These are phyloP conservation scores for Eimeria sp. DNA, from an alignment of 169 alveolate species.

Conservation along the genomic window DNA sequence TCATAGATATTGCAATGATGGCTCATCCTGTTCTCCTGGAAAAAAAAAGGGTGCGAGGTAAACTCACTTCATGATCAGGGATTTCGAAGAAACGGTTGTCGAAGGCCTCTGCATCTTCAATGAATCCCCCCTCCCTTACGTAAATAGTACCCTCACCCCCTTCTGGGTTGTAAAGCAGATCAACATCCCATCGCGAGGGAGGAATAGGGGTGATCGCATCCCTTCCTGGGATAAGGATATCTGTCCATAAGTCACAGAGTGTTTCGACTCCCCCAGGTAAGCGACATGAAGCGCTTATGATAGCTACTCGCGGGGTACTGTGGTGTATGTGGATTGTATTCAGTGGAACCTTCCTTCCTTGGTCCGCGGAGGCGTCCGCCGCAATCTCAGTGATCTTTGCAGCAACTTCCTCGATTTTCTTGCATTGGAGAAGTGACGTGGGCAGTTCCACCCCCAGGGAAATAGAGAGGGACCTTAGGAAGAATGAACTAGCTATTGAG, in stretches of 20 bases:
- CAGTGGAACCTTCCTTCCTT: neutral
- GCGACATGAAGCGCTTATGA: conserved; percentile 85
- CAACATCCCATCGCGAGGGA: conserved; percentile 85
- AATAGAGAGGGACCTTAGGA: conserved; percentile 56
- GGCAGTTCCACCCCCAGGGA: conserved; percentile 51
- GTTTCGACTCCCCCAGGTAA: conserved; percentile 84
- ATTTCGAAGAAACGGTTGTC: conserved; percentile 86
- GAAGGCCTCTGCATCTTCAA: conserved; percentile 80
- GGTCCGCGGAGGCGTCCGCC: neutral
- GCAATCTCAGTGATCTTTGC: conserved; percentile 10
- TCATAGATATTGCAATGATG: neutral
- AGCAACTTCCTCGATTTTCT: conserved; percentile 23
- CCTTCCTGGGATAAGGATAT: conserved; percentile 75
- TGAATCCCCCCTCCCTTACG: conserved; percentile 83
- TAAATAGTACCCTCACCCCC: conserved; percentile 82
- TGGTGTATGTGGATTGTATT: conserved; percentile 11
- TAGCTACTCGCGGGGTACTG: conserved; percentile 44
- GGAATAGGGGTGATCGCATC: conserved; percentile 87
- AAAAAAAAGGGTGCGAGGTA: neutral
- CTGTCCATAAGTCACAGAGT: conserved; percentile 85
- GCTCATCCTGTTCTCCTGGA: neutral
- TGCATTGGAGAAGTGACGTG: conserved; percentile 21
- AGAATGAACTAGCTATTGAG: conserved; percentile 44
- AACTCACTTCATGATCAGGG: conserved; percentile 83
- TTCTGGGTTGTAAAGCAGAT: conserved; percentile 83